Evolutionary conservation across 2,329 filamentous ascomycete genomes (phyloP).

Genomic region (Penicillium aurantiogriseum): DNA sequence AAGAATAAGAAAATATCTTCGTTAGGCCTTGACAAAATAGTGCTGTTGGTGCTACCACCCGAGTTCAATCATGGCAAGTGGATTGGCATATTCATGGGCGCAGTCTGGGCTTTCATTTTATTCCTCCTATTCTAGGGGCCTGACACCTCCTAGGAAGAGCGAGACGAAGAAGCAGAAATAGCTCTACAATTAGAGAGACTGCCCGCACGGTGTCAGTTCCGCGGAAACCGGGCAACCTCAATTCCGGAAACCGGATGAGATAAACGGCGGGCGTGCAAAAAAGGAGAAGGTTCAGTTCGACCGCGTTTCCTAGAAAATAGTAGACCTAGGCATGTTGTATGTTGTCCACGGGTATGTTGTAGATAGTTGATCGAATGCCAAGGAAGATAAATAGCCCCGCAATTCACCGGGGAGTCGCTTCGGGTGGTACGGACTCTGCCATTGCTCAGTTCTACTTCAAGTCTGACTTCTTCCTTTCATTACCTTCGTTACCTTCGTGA

Average conservation of each 20-base stretch:
- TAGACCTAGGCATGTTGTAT: background rate
- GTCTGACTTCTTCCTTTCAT: background rate
- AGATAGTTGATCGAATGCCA: background rate
- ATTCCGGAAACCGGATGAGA: constrained; percentile 4
- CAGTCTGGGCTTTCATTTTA: constrained; percentile 31
- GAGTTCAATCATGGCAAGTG: constrained; percentile 45
- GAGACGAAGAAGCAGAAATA: constrained; percentile 18
- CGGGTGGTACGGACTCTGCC: constrained; percentile 14
- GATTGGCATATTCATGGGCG: constrained; percentile 35
- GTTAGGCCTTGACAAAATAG: no score
- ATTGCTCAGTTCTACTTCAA: background rate
- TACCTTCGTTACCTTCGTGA: background rate
- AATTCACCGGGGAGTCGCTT: constrained; percentile 24
- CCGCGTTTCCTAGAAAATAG: background rate
- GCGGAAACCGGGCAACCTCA: constrained; percentile 20
- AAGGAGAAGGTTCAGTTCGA: constrained; percentile 3
- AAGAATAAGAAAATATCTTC: no score
- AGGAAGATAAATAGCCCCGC: constrained; percentile 12
- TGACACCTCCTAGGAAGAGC: constrained; percentile 17
- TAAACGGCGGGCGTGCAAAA: background rate
- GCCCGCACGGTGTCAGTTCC: constrained; percentile 5
- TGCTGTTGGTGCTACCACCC: no score
- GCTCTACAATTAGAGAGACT: constrained; percentile 22
- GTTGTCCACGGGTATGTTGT: background rate
- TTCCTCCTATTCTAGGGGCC: constrained; percentile 36